Evolutionary conservation across 257 asterid species (phyloP), one percentile per base, ranked within the genome.

Genomic region (Phtheirospermum japonicum): DNA sequence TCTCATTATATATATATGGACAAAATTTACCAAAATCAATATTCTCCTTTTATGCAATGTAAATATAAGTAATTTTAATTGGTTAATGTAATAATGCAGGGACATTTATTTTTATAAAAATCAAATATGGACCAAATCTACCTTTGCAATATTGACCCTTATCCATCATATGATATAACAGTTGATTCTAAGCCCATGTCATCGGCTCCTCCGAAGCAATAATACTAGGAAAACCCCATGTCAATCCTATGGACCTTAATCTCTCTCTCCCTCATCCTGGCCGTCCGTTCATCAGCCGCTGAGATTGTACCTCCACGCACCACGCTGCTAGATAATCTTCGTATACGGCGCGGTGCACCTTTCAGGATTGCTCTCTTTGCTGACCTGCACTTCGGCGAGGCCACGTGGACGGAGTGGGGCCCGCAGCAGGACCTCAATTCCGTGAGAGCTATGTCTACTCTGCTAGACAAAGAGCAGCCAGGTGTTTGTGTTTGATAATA

Each of bases 371-470:
- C 91, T 26, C 71, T 92, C 43, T 92, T 89, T 20, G 93, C 97
- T 0, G 99, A 89, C 80, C 87, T 92, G 30, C 98, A 92, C 60
- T 92, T 92, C 26, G 98, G 98, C 18, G 99, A 89, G 81, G 75
- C 71, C 70, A 71, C 95, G 59, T 92, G 91, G 95, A 80, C 89
- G 6, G 80, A 77, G 9, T 84, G 97, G 96, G 99, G 94, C 12
- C 95, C 91, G 28, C 80, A 8, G 6, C 99, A 89, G 64, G 99
- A 89, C 70, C 33, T 67, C 3, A 76, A 82, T 12, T 92, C 97
- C 4, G 32, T 68, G 14, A 57, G 59, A 28, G 95, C 83, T 14
- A 86, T 92, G 89, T 86, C 94, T 26, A 31, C 72, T 42, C 76
- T 89, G 9, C 89, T 92, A 8, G 95, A 86, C 45, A 28, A 19